phyloP scores from a whole-genome alignment of 306 rosid genomes.

The Sphenostylis stenocarpa region DNA sequence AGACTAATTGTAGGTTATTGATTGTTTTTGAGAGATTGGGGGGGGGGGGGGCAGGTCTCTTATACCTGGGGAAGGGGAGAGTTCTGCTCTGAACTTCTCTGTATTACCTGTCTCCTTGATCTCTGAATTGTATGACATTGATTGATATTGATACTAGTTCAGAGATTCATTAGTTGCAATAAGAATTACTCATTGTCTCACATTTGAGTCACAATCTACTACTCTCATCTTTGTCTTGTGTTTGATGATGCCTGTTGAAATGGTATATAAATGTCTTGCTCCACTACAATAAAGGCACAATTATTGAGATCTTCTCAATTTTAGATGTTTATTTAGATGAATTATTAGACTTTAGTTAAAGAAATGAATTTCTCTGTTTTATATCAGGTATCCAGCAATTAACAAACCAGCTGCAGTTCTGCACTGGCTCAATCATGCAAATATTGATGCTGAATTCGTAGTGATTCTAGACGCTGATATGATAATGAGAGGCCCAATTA shows the following conservation, averaged over 20 bases:
- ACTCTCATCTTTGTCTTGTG: not conserved
- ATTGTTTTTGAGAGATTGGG: not conserved
- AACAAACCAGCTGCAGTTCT: slow-evolving; percentile 42
- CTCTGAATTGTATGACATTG: not conserved
- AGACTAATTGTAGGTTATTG: not conserved
- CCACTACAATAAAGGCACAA: not conserved
- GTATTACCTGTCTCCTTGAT: not conserved
- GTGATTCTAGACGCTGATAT: slow-evolving; percentile 42
- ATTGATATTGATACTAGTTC: not conserved
- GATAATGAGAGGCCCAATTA: slow-evolving; percentile 38
- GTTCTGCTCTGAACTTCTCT: not conserved
- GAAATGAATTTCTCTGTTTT: not conserved
- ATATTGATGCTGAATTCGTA: slow-evolving; percentile 37
- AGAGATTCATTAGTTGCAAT: not conserved
- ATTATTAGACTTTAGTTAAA: not conserved
- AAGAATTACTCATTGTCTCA: not conserved
- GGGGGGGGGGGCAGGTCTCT: not conserved
- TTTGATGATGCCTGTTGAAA: not conserved
- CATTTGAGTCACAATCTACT: not conserved
- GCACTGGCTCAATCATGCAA: slow-evolving; percentile 41
- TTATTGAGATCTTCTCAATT: not conserved
- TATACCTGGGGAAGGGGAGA: not conserved
- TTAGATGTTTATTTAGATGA: not conserved
- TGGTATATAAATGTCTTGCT: not conserved
- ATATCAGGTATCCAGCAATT: slow-evolving; percentile 35